phyloP scores from a whole-genome alignment of 768 basidiomycete genomes.

The Russula lepida region DNA sequence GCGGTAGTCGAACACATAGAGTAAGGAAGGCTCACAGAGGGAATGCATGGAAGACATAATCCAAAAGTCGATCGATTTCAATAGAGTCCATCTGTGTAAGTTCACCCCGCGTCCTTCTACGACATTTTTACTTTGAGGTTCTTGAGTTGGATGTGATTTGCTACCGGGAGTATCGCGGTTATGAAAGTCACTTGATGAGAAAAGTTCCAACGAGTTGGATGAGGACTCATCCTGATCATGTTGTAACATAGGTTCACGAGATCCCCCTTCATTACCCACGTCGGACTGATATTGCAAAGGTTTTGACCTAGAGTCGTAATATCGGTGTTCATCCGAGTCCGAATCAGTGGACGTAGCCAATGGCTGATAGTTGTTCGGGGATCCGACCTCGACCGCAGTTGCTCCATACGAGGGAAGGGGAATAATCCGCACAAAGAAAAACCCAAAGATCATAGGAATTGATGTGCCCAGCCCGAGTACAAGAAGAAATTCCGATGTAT shows the following conservation, averaged over 20 bases:
- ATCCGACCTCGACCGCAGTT: slow-evolving; percentile 22
- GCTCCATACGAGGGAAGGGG: slow-evolving; percentile 40
- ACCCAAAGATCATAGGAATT: slow-evolving; percentile 70
- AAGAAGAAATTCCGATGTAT: slow-evolving; percentile 70
- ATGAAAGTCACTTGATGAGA: neutral
- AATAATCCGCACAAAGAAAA: slow-evolving; percentile 62
- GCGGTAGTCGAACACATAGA: neutral
- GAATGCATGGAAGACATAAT: slow-evolving; percentile 47
- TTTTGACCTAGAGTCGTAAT: slow-evolving; percentile 7
- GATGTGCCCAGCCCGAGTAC: slow-evolving; percentile 73
- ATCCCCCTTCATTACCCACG: slow-evolving; percentile 5
- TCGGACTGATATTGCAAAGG: slow-evolving; percentile 8
- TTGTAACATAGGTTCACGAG: neutral
- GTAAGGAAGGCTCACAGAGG: slow-evolving; percentile 39
- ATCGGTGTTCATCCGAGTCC: slow-evolving; percentile 13
- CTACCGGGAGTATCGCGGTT: neutral
- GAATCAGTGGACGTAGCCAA: slow-evolving; percentile 16
- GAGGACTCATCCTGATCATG: neutral
- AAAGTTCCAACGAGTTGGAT: slow-evolving; percentile 9
- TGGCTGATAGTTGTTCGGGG: slow-evolving; percentile 17
- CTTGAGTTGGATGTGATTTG: neutral
- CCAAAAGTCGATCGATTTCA: slow-evolving; percentile 53
- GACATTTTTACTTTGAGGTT: neutral
- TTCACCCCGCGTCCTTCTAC: slow-evolving; percentile 34
- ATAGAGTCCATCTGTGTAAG: slow-evolving; percentile 45